Base-by-base conservation (phyloP, 306 rosid species). In the Rosa chinensis region DNA sequence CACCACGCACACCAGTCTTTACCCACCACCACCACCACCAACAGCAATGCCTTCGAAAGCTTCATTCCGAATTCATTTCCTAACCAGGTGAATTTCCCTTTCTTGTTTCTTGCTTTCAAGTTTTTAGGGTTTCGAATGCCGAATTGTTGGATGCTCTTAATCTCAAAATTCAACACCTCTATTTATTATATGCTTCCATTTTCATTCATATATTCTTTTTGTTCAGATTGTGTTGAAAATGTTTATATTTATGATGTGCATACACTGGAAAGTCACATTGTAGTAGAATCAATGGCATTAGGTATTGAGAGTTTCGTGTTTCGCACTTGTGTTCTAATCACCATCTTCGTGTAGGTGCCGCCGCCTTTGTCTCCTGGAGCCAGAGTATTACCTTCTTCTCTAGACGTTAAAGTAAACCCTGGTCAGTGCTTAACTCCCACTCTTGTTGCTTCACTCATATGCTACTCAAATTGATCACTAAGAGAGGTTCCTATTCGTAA, bases 311-410 rank as follows among this genome's bases (percentile, higher is more conserved):
- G 67, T 53, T 23, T 37, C 52, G 13, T 55, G 9, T 39, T 28
- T 28, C 32, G 32, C 35, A 53, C 45, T 56, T 40, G 37, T 64
- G 6, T 70, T 43, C 2, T 63, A 6, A 40, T 20, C 5, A 37
- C 32, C 42, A 23, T 72, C 35, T 45, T 68, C n/a, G 5, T 72
- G 50, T 84, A 90, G 96, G 92, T 83, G 67, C 67, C 16, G 13
- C 67, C 79, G 40, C 43, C 84, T 35, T 48, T 66, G 40, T 20
- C 85, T 80, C 70, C 84, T 48, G 81, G 83, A 55, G 28, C 86
- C 47, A 82, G 86, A 83, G 73, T 58, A 73, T 74, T 91, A 17
- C 91, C 88, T 66, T 44, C 88, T 6, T 77, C 89, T 37, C 11
- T 79, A 62, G 84, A 74, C 21, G 49, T 82, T 78, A 88, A 80